These are phyloP conservation scores for Exophiala xenobiotica DNA, from an alignment of 2,329 filamentous ascomycete genomes.

Conservation along the genomic window DNA sequence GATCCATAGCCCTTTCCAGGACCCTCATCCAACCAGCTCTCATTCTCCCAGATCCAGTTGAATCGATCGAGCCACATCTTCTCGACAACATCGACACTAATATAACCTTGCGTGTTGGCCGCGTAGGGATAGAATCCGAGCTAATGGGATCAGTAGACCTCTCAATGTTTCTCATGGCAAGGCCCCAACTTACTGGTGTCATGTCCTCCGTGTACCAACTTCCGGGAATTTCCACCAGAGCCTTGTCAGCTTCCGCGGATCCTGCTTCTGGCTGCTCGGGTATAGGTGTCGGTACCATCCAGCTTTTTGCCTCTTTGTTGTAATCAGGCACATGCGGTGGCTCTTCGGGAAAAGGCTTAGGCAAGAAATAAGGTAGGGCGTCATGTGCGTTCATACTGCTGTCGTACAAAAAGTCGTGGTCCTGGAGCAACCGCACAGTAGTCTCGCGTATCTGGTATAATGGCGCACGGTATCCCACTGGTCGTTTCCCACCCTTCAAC, in stretches of 20 bases:
- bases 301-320: constrained; percentile 41
- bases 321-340: constrained; percentile 44
- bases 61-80: constrained; percentile 62
- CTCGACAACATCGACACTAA: constrained; percentile 57
- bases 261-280: constrained; percentile 25
- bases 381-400: constrained; percentile 53
- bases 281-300: constrained; percentile 45
- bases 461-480: constrained; percentile 53
- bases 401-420: constrained; percentile 53
- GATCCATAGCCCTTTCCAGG: constrained; percentile 30
- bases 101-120: constrained; percentile 58
- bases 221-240: constrained; percentile 45
- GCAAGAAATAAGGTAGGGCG: constrained; percentile 51
- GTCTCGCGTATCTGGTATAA: constrained; percentile 52
- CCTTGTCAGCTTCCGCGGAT: constrained; percentile 28
- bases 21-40: constrained; percentile 32
- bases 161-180: background rate
- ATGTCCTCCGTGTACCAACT: constrained; percentile 51
- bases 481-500: constrained; percentile 45
- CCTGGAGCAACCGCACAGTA: constrained; percentile 50
- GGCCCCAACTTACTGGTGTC: constrained; percentile 35
- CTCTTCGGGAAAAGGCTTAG: constrained; percentile 34
- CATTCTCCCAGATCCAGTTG: constrained; percentile 53
- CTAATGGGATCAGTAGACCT: constrained; percentile 7
- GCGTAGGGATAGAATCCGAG: constrained; percentile 46